Percentiles rank a stretch among this genome's conserved stretches.
phyloP scores from a whole-genome alignment of 768 basidiomycete genomes.

The Exidia glandulosa region DNA sequence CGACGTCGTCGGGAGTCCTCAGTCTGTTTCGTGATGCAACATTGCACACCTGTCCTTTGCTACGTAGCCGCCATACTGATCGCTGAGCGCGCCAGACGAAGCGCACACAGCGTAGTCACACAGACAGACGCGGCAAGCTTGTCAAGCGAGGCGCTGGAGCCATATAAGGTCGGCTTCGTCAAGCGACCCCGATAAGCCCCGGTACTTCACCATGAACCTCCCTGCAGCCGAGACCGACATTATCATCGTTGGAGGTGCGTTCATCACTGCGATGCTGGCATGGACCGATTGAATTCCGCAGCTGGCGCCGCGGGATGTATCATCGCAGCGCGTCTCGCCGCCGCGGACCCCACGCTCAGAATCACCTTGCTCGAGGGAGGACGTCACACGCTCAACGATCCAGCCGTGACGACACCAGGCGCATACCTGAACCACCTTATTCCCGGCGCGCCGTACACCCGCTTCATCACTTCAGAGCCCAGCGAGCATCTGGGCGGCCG shows the following conservation, averaged over 20 bases:
- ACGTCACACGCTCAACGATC: slow-evolving; percentile 34
- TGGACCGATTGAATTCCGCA: slow-evolving; percentile 2
- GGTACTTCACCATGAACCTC: background rate
- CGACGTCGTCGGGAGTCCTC: no score
- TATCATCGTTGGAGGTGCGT: slow-evolving; percentile 46
- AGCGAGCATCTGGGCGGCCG: slow-evolving; percentile 38
- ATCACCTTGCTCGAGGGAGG: slow-evolving; percentile 56
- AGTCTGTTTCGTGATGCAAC: no score
- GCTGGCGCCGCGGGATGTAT: slow-evolving; percentile 48
- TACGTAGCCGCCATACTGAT: no score
- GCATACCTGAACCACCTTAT: slow-evolving; percentile 34
- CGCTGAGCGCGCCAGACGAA: no score
- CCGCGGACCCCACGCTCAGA: slow-evolving; percentile 40
- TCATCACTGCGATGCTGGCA: background rate
- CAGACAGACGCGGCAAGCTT: no score
- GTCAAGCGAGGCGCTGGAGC: no score
- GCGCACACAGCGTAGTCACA: no score
- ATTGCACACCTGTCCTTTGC: no score
- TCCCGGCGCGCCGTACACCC: slow-evolving; percentile 30
- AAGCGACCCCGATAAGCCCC: background rate
- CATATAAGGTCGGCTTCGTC: background rate
- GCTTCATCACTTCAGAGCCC: slow-evolving; percentile 27
- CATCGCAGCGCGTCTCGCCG: slow-evolving; percentile 42
- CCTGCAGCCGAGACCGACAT: slow-evolving; percentile 28
- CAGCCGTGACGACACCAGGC: slow-evolving; percentile 42